Base-by-base conservation (phyloP, 805 yeast species). In the Brettanomyces anomalus region DNA sequence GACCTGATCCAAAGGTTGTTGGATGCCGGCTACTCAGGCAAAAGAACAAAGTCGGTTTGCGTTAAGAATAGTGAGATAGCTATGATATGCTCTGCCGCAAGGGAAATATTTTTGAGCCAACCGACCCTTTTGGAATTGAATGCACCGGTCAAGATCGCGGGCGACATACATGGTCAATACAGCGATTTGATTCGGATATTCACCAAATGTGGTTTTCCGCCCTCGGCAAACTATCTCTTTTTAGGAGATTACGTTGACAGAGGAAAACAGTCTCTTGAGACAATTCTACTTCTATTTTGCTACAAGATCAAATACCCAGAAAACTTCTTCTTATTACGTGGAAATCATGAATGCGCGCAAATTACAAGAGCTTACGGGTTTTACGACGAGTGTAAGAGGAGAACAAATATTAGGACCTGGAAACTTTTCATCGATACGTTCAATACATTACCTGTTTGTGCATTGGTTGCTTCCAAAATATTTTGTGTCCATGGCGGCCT, bases 221-320 rank as follows among this genome's bases (percentile, higher is more conserved):
- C 97, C 2, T 76, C 83, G 48, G 78, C 96, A 13, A 93, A 93
- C 62, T 93, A 88, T 64, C 67, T 93, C 51, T 90, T 93, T 55
- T 65, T 93, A 38, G 98, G 98, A 24, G 98, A 93, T 65, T 93
- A 93, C 62, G 98, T 93, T 39, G 98, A 93, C 66, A 75, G 98
- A 51, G 98, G 98, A 45, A 93, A 93, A 63, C 98, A 93, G 65
- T 82, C 94, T 3, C 67, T 93, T 44, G 98, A 93, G 61, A 93
- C 98, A 0, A 88, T 93, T 18, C 66, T 90, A 47, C 68, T 93
- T 39, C 68, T 93, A 46, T 70, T 93, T 41, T 89, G 97, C 63
- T 93, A 87, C 68, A 93, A 93, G 62, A 89, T 93, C 63, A 90
- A 90, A 62, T 90, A 88, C 56, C 97, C 98, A 0, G 97, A 93